A percentile compares a stretch with the other conserved stretches of the same genome.
Evolutionary conservation across 495 filamentous ascomycete species (phyloP).

Genomic region (Astrothelium subdiscretum): DNA sequence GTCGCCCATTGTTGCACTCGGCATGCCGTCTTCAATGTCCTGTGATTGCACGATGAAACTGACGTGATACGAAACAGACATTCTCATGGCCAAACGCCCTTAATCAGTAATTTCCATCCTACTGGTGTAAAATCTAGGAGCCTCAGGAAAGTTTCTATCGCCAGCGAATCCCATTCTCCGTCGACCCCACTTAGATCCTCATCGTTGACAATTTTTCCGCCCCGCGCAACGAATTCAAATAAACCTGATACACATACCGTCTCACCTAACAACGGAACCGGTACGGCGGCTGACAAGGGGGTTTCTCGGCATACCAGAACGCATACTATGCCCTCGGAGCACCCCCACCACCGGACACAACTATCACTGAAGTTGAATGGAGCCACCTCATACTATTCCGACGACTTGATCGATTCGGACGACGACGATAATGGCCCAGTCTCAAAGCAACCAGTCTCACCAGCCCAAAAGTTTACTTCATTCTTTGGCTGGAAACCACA

Average conservation of each 20-base stretch:
- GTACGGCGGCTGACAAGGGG: constrained; percentile 9
- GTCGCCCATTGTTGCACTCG: constrained; percentile 1
- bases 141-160: neutral
- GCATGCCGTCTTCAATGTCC: neutral
- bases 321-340: constrained; percentile 27
- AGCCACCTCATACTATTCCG: constrained; percentile 17
- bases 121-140: neutral
- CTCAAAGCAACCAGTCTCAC: constrained; percentile 44
- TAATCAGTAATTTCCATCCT: neutral
- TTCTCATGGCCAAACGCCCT: constrained; percentile 6
- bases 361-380: constrained; percentile 24
- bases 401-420: constrained; percentile 16
- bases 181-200: neutral
- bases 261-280: neutral
- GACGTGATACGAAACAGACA: neutral
- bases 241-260: neutral
- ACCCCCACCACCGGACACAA: constrained; percentile 15
- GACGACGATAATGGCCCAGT: constrained; percentile 17
- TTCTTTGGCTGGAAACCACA: constrained; percentile 60
- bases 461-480: constrained; percentile 50
- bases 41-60: neutral
- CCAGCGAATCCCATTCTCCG: neutral
- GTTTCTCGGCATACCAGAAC: constrained; percentile 15
- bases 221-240: neutral
- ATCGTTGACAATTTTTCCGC: neutral